phyloP scores from a whole-genome alignment of 2,329 filamentous ascomycete species.

The Diplodia mutila region DNA sequence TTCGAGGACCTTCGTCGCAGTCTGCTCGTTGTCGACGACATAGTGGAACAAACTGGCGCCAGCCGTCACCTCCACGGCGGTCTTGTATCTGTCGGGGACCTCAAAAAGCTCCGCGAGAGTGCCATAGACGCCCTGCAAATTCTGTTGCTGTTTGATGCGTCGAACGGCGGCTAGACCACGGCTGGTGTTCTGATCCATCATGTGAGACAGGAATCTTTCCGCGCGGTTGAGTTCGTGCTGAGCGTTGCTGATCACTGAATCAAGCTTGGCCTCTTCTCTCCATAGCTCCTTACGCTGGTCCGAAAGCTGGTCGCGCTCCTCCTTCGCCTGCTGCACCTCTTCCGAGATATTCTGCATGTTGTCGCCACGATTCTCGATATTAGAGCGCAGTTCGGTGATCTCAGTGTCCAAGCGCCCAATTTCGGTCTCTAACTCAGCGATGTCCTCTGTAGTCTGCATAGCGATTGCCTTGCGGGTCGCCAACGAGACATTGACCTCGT shows the following conservation, averaged over 20 bases:
- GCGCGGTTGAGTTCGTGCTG: constrained; percentile 76
- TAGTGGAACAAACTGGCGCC: constrained; percentile 94
- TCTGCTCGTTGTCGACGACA: constrained; percentile 88
- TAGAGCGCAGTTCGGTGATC: constrained; percentile 69
- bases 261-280: constrained; percentile 85
- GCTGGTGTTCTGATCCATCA: constrained; percentile 88
- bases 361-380: constrained; percentile 77
- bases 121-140: constrained; percentile 86
- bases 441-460: constrained; percentile 83
- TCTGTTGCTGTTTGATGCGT: constrained; percentile 75
- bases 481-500: constrained; percentile 75
- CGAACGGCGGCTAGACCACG: constrained; percentile 86
- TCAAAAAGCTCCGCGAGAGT: constrained; percentile 92
- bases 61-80: constrained; percentile 90
- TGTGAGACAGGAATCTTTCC: constrained; percentile 75
- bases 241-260: constrained; percentile 74
- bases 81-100: constrained; percentile 80
- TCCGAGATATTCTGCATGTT: constrained; percentile 73
- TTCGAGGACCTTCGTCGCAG: constrained; percentile 79
- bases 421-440: constrained; percentile 69
- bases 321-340: constrained; percentile 75
- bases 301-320: constrained; percentile 74
- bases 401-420: constrained; percentile 75
- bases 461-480: constrained; percentile 82
- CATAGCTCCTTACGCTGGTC: constrained; percentile 88